Conservation (phyloP, 1,139 yeast species). For the Sugiyamaella castrensis region DNA sequence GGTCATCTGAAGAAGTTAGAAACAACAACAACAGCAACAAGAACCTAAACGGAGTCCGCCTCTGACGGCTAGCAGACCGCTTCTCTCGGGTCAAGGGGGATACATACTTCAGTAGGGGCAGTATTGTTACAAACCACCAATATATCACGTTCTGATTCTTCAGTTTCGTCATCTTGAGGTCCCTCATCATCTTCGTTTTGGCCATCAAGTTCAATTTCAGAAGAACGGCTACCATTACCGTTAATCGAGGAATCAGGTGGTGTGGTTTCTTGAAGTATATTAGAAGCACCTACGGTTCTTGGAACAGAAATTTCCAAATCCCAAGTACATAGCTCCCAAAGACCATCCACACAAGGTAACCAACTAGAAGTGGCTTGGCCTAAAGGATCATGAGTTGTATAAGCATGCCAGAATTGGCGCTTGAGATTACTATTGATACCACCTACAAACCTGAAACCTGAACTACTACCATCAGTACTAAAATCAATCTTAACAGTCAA, state of each 20-base stretch:
- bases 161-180: slow-evolving; percentile 36
- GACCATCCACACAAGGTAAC: slow-evolving; percentile 92
- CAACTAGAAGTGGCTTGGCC: slow-evolving; percentile 87
- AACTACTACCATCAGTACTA: slow-evolving; percentile 59
- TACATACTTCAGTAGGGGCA: slow-evolving; percentile 46
- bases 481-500: slow-evolving; percentile 69
- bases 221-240: neutral
- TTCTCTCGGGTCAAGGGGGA: neutral
- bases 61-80: neutral
- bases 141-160: slow-evolving; percentile 56
- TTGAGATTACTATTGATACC: slow-evolving; percentile 39
- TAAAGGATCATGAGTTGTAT: slow-evolving; percentile 73
- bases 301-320: slow-evolving; percentile 82
- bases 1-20: slow-evolving; percentile 23
- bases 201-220: slow-evolving; percentile 17
- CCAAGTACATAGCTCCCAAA: slow-evolving; percentile 93
- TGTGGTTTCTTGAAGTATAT: neutral
- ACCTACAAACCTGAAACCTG: slow-evolving; percentile 76
- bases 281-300: slow-evolving; percentile 52
- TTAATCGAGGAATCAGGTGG: neutral
- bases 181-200: slow-evolving; percentile 25
- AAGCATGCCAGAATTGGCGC: slow-evolving; percentile 71
- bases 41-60: neutral
- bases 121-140: slow-evolving; percentile 77
- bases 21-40: neutral